Conservation (phyloP, 371 early-diverging fungal genomes). For the Lichtheimia corymbifera region DNA sequence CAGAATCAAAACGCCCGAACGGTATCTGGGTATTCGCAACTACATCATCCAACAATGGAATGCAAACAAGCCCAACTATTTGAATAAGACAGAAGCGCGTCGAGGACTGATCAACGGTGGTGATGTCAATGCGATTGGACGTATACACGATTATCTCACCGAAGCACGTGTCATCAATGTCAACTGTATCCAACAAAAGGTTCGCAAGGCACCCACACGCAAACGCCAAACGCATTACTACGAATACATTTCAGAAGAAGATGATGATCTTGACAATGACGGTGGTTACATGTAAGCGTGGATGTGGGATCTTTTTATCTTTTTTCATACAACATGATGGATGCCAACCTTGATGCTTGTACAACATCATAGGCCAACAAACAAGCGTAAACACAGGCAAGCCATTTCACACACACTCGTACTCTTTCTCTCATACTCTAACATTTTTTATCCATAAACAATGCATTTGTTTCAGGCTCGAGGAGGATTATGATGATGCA, state of each 20-base stretch:
- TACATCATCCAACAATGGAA: constrained; percentile 80
- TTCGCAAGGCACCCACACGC: not conserved
- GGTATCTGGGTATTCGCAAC: constrained; percentile 85
- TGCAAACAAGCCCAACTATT: constrained; percentile 59
- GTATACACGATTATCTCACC: constrained; percentile 86
- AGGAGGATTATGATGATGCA: constrained; percentile 13
- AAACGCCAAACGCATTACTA: not conserved
- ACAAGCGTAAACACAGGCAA: constrained; percentile 11
- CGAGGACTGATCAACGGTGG: constrained; percentile 65
- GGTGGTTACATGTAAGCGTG: constrained; percentile 1
- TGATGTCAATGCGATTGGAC: constrained; percentile 90
- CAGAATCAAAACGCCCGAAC: constrained; percentile 80
- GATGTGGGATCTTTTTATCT: not conserved
- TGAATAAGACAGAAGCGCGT: constrained; percentile 68
- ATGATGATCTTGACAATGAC: constrained; percentile 4
- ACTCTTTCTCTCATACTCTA: not conserved
- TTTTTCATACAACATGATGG: not conserved
- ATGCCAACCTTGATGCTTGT: constrained; percentile 1
- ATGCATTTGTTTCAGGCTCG: constrained; percentile 3
- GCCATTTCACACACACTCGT: not conserved
- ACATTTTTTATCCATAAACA: not conserved
- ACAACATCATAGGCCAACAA: constrained; percentile 1
- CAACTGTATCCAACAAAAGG: constrained; percentile 16
- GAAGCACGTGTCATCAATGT: constrained; percentile 77
- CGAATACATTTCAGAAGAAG: constrained; percentile 2